Evolutionary conservation across 441 rosid species (phyloP).

Genomic region (Rhodomyrtus psidioides): DNA sequence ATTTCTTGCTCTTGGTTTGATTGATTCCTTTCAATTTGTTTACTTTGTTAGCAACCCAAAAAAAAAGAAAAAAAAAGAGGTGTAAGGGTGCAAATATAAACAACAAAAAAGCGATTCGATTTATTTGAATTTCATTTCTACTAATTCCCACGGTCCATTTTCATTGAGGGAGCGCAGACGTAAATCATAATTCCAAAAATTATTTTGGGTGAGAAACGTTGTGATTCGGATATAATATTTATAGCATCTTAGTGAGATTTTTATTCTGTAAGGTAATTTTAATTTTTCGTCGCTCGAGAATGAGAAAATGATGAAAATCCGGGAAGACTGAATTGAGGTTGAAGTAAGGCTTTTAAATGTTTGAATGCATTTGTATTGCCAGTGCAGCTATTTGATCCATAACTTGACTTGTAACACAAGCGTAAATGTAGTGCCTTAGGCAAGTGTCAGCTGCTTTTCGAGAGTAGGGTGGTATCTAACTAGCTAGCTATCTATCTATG

Average conservation of each 20-base stretch:
- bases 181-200: background rate
- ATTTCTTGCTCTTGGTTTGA: background rate
- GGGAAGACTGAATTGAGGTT: no score
- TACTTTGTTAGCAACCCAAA: background rate
- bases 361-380: background rate
- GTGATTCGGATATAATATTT: background rate
- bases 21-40: background rate
- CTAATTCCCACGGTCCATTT: background rate
- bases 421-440: background rate
- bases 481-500: background rate
- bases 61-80: background rate
- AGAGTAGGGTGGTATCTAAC: background rate
- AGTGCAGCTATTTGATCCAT: background rate
- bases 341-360: background rate
- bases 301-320: background rate
- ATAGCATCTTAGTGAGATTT: accelerated
- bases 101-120: background rate
- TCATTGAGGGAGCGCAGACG: accelerated
- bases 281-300: no score
- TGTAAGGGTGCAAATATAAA: background rate
- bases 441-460: background rate
- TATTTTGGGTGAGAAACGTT: background rate
- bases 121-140: background rate
- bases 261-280: no score
- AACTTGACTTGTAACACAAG: background rate